A percentile compares a stretch with the other conserved stretches of the same genome.
Conservation (phyloP, 257 asterid genomes). For the Leptodermis oblonga region DNA sequence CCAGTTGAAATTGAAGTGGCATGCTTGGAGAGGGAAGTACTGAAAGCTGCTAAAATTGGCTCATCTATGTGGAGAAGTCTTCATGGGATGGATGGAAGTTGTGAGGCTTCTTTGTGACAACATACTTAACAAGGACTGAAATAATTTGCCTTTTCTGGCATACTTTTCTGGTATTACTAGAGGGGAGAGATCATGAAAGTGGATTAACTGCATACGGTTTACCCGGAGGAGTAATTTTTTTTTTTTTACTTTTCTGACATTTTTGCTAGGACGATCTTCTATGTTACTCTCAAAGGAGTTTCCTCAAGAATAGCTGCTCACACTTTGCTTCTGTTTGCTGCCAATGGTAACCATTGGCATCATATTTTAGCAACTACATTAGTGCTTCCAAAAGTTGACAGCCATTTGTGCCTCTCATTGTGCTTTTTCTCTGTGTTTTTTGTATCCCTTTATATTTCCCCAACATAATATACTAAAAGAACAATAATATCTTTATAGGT, state of each 20-base stretch:
- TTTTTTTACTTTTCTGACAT: background rate
- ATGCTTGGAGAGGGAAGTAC: conserved; percentile 79
- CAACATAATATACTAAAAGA: too few species aligned
- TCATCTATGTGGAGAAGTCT: background rate
- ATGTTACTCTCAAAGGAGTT: background rate
- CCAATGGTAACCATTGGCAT: background rate
- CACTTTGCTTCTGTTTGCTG: background rate
- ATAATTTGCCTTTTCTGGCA: background rate
- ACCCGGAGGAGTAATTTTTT: background rate
- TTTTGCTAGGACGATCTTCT: background rate
- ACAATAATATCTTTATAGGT: too few species aligned
- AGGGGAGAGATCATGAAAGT: background rate
- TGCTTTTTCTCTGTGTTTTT: too few species aligned
- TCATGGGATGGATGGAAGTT: background rate
- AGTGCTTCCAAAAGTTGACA: background rate
- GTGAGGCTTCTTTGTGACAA: background rate
- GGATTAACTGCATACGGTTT: background rate
- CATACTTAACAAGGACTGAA: too few species aligned
- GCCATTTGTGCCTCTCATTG: too few species aligned
- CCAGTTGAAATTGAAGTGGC: conserved; percentile 82
- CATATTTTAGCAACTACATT: background rate
- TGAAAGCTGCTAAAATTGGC: conserved; percentile 27
- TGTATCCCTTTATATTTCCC: too few species aligned
- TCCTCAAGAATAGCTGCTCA: background rate
- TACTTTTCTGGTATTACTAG: background rate